Conservation (phyloP, 805 yeast species). For the Candida berthetii region DNA sequence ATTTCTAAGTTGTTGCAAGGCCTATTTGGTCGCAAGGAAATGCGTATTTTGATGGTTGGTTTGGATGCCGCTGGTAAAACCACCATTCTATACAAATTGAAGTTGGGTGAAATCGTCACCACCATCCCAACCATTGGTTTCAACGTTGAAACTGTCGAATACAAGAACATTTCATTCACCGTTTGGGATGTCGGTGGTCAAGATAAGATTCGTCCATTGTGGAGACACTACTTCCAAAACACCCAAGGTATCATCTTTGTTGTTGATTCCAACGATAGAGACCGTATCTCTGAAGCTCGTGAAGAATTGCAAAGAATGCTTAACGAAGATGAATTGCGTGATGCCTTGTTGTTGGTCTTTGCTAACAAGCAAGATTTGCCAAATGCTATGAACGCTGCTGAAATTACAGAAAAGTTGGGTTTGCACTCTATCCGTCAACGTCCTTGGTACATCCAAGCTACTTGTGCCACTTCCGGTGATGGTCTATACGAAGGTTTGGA, state of each 20-base stretch:
- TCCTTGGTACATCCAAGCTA: constrained; percentile 99
- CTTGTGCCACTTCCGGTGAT: constrained; percentile 99
- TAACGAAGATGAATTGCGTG: constrained; percentile 96
- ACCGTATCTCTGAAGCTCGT: constrained; percentile 96
- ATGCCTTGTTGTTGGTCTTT: constrained; percentile 89
- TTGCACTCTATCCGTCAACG: constrained; percentile 96
- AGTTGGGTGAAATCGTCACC: constrained; percentile 93
- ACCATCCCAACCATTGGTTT: constrained; percentile 96
- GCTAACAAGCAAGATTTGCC: constrained; percentile 99
- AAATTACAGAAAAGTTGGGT: constrained; percentile 94
- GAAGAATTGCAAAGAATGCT: constrained; percentile 98
- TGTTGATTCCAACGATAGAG: constrained; percentile 96
- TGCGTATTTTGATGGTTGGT: constrained; percentile 98
- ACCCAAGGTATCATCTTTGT: constrained; percentile 98
- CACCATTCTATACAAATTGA: constrained; percentile 90
- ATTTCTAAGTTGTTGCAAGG: constrained; percentile 91
- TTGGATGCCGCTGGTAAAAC: constrained; percentile 98
- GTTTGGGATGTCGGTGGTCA: constrained; percentile 99
- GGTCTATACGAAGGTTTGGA: constrained; percentile 97
- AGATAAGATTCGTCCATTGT: constrained; percentile 95
- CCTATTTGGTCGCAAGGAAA: constrained; percentile 95
- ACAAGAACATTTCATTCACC: constrained; percentile 93
- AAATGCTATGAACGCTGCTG: constrained; percentile 98
- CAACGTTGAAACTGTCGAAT: constrained; percentile 96
- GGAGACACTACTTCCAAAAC: constrained; percentile 99